phyloP scores from a whole-genome alignment of 768 basidiomycete genomes.

The Pluteus cervinus region DNA sequence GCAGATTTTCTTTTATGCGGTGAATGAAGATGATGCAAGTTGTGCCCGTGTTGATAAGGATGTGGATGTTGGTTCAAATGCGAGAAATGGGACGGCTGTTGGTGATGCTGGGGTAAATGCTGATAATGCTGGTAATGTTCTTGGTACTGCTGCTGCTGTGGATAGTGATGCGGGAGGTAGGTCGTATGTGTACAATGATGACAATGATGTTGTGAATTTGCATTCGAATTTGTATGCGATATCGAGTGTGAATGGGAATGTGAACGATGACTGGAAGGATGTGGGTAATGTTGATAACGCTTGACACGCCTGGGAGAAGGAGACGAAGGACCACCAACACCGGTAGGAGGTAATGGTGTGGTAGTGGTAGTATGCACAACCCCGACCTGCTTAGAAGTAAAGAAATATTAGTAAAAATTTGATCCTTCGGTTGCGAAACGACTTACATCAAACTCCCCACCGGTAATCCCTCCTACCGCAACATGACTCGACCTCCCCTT shows the following conservation, averaged over 20 bases:
- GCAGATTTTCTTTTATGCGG: not conserved
- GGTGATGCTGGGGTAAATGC: not conserved
- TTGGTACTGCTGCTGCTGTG: conserved; percentile 7
- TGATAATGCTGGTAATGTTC: conserved; percentile 12
- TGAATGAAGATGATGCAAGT: not conserved
- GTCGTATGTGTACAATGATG: conserved; percentile 3
- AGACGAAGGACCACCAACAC: conserved; percentile 7
- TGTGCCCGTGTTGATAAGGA: not conserved
- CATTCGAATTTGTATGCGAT: not conserved
- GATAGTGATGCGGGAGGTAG: conserved; percentile 1
- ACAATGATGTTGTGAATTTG: not conserved
- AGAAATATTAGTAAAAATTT: too few relatives aligned
- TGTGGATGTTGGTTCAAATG: not conserved
- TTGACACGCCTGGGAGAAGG: not conserved
- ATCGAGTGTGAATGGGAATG: conserved; percentile 12
- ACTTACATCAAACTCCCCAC: too few relatives aligned
- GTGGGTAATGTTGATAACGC: conserved; percentile 4
- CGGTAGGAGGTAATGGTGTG: not conserved
- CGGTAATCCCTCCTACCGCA: too few relatives aligned
- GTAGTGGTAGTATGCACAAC: conserved; percentile 1
- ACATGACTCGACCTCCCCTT: too few relatives aligned
- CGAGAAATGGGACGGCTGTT: not conserved
- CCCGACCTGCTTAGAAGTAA: too few relatives aligned
- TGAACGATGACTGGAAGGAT: not conserved
- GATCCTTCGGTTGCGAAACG: too few relatives aligned